phyloP scores from a whole-genome alignment of 805 yeast genomes.

The Schwanniomyces pseudopolymorphus region DNA sequence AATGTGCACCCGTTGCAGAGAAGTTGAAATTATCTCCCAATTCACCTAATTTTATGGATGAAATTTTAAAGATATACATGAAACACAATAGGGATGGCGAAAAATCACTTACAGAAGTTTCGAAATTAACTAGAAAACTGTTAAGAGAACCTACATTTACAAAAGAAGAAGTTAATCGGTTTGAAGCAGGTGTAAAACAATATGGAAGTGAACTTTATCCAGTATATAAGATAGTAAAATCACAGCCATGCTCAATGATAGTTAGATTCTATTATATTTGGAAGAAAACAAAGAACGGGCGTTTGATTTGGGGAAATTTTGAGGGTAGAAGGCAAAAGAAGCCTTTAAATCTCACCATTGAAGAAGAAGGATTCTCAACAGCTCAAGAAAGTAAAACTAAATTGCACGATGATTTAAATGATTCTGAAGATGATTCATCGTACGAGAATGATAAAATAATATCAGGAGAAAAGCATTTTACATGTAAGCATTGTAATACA shows the following conservation, averaged over 20 bases:
- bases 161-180: conserved; percentile 58
- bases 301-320: conserved; percentile 76
- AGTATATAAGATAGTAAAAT: conserved; percentile 66
- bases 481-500: conserved; percentile 74
- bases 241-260: conserved; percentile 73
- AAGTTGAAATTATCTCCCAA: conserved; percentile 53
- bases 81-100: conserved; percentile 49
- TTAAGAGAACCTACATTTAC: conserved; percentile 79
- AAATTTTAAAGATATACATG: conserved; percentile 56
- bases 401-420: conserved; percentile 50
- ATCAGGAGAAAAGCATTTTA: conserved; percentile 39
- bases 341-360: conserved; percentile 30
- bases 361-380: conserved; percentile 8
- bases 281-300: conserved; percentile 84
- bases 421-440: conserved; percentile 68
- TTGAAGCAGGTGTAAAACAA: conserved; percentile 71
- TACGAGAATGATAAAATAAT: conserved; percentile 57
- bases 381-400: conserved; percentile 10
- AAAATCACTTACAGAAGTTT: conserved; percentile 47
- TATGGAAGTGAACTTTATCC: conserved; percentile 80
- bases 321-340: conserved; percentile 69
- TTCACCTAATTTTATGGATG: conserved; percentile 83
- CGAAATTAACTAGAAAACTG: conserved; percentile 51
- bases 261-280: conserved; percentile 88
- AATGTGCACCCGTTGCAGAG: conserved; percentile 58